Conservation (phyloP, 1,284 basidiomycete genomes). For the Apiotrichum gracile region DNA sequence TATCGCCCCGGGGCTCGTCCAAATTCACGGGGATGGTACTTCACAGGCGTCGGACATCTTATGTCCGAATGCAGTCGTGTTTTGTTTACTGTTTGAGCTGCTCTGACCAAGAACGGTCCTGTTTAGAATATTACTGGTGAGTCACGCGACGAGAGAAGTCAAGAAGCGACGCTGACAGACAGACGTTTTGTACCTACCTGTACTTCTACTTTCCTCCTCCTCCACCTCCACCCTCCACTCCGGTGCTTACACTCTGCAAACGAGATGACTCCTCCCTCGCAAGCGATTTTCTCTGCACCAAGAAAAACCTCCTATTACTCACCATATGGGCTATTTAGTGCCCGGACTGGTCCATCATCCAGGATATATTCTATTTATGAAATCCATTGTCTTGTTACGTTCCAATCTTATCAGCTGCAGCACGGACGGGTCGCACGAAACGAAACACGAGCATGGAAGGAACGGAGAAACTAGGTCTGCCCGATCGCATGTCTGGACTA, state of each 20-base stretch:
- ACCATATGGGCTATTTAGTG: constrained; percentile 15
- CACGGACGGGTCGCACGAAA: no score
- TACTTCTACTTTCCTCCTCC: background rate
- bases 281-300: constrained; percentile 20
- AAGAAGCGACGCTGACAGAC: background rate
- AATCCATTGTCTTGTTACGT: no score
- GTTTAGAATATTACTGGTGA: background rate
- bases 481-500: no score
- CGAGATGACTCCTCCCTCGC: constrained; percentile 13
- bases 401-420: no score
- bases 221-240: background rate
- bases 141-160: background rate
- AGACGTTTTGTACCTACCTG: background rate
- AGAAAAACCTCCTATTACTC: constrained; percentile 20
- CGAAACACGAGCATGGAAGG: no score
- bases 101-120: background rate
- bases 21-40: constrained; percentile 18
- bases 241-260: constrained; percentile 22
- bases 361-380: background rate
- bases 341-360: constrained; percentile 4
- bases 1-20: constrained; percentile 16
- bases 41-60: constrained; percentile 22
- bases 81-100: background rate
- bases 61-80: constrained; percentile 5
- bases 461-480: no score